Evolutionary conservation across 2,329 filamentous ascomycete genomes (phyloP).

Genomic region (Claviceps capensis): DNA sequence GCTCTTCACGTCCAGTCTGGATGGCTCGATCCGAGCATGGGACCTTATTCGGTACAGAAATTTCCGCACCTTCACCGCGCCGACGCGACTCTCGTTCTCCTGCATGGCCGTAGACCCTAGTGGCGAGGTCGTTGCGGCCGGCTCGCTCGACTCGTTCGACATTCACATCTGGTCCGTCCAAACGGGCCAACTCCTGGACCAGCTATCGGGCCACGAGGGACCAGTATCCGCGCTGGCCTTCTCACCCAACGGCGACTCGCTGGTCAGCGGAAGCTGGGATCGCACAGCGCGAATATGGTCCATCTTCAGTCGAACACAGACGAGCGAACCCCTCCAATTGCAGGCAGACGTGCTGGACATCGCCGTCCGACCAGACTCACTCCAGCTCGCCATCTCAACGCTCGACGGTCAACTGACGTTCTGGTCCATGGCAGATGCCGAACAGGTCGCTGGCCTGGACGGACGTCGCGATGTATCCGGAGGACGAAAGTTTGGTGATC

Average conservation of each 20-base stretch:
- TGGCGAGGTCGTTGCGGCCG: slow-evolving; percentile 89
- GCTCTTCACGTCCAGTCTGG: slow-evolving; percentile 85
- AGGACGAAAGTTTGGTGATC: slow-evolving; percentile 76
- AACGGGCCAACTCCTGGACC: slow-evolving; percentile 87
- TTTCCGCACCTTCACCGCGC: slow-evolving; percentile 93
- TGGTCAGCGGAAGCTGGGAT: slow-evolving; percentile 94
- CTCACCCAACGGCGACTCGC: slow-evolving; percentile 66
- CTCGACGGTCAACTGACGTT: slow-evolving; percentile 90
- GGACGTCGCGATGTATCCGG: slow-evolving; percentile 86
- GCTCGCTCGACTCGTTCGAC: slow-evolving; percentile 90
- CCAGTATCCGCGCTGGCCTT: slow-evolving; percentile 84
- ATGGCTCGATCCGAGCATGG: slow-evolving; percentile 91
- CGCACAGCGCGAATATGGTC: slow-evolving; percentile 92
- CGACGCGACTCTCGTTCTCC: slow-evolving; percentile 80
- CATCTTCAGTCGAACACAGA: slow-evolving; percentile 86
- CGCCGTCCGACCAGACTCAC: slow-evolving; percentile 76
- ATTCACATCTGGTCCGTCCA: slow-evolving; percentile 98
- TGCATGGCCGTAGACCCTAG: slow-evolving; percentile 94
- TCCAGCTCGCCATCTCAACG: slow-evolving; percentile 82
- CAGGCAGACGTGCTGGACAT: slow-evolving; percentile 84
- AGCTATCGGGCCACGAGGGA: slow-evolving; percentile 82
- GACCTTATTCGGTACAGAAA: slow-evolving; percentile 92
- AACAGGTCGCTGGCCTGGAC: slow-evolving; percentile 76
- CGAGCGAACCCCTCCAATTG: slow-evolving; percentile 83
- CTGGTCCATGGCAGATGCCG: slow-evolving; percentile 81